Conservation (phyloP, 345 rosid species). For the Aegle marmelos region DNA sequence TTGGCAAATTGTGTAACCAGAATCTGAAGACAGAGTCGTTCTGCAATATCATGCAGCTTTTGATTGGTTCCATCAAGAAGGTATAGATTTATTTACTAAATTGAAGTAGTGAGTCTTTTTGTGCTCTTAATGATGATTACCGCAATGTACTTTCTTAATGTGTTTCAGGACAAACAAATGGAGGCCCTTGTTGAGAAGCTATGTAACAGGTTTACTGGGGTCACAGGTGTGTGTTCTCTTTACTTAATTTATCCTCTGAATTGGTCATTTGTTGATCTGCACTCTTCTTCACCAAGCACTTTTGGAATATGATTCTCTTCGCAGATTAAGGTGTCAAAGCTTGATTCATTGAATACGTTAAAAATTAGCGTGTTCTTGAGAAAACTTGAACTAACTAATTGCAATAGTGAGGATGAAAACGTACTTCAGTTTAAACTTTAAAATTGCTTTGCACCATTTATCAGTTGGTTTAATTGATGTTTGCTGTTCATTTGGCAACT, state of each 20-base stretch:
- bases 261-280: conserved; percentile 7
- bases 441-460: background rate
- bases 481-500: background rate
- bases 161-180: conserved; percentile 91
- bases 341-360: background rate
- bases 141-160: conserved; percentile 12
- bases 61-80: conserved; percentile 94
- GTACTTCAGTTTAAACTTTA: background rate
- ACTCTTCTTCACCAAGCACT: background rate
- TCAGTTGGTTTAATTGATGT: background rate
- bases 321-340: background rate
- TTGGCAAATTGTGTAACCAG: conserved; percentile 77
- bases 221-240: conserved; percentile 55
- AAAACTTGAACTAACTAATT: background rate
- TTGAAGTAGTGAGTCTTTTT: conserved; percentile 7
- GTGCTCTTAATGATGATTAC: background rate
- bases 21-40: conserved; percentile 70
- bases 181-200: conserved; percentile 97
- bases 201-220: conserved; percentile 92
- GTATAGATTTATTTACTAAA: conserved; percentile 34
- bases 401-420: background rate
- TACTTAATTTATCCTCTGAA: background rate
- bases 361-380: background rate
- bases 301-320: background rate
- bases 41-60: conserved; percentile 92